phyloP scores from a whole-genome alignment of 345 rosid genomes.

The Brassica carinata region DNA sequence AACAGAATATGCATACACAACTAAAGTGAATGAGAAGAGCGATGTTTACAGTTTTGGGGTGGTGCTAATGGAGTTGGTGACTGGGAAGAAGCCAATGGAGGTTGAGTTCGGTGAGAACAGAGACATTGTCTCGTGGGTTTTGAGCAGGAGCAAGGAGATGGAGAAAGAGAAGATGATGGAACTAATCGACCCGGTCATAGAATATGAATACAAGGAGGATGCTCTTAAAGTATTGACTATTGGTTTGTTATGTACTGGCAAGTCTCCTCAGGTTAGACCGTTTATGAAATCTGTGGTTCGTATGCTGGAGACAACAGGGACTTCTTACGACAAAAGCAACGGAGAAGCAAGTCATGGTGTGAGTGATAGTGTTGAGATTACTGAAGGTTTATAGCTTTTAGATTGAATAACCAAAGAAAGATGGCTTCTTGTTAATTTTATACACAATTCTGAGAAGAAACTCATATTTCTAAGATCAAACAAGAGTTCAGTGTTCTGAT shows the following conservation, averaged over 20 bases:
- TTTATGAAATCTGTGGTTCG: constrained; percentile 77
- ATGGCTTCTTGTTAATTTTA: neutral
- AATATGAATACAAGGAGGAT: constrained; percentile 49
- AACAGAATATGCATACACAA: constrained; percentile 73
- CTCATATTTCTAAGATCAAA: neutral
- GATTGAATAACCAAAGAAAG: neutral
- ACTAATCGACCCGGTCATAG: constrained; percentile 52
- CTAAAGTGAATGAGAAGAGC: constrained; percentile 64
- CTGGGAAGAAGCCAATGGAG: constrained; percentile 73
- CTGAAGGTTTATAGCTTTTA: constrained; percentile 16
- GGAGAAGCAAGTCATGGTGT: constrained; percentile 17
- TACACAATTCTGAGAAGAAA: neutral
- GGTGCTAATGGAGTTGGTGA: constrained; percentile 79
- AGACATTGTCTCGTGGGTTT: constrained; percentile 72
- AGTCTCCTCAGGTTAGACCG: constrained; percentile 64
- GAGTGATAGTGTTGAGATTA: constrained; percentile 10
- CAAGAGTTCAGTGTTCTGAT: neutral
- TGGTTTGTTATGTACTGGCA: constrained; percentile 65
- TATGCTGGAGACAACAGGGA: constrained; percentile 73
- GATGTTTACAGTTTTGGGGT: constrained; percentile 93
- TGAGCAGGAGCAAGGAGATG: constrained; percentile 41
- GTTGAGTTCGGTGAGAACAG: constrained; percentile 64
- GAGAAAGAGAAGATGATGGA: constrained; percentile 45
- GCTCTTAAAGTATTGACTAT: constrained; percentile 62
- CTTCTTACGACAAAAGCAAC: constrained; percentile 21